Evolutionary conservation across 805 yeast genomes (phyloP), one percentile per base, ranked within the genome.

Genomic region (Yarrowia sp.): DNA sequence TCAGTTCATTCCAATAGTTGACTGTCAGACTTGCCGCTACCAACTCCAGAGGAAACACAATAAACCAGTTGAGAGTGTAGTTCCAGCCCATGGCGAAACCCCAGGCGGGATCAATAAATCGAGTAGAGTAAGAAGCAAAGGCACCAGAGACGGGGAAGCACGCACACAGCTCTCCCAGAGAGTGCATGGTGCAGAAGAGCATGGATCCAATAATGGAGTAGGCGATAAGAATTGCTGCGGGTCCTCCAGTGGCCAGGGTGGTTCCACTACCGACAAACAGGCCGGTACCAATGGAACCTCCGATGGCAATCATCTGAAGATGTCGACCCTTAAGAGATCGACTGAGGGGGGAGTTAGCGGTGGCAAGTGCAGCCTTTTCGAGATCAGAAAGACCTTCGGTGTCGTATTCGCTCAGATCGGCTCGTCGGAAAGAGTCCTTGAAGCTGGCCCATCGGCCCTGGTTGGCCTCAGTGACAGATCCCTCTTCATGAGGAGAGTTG

Each of bases 251-350:
- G 33, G 75, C 72, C 68, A 88, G 79, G 2, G 88, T 82, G 19
- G 78, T 75, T 41, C 90, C 91, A 14, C 85, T 78, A 69, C 92
- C 91, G 58, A 88, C 85, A 68, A 88, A 83, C 65, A 88, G 75
- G 73, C 93, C 92, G 2, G 91, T 86, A 68, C 93, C 93, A 59
- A 87, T 84, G 69, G 88, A 84, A 35, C 90, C 88, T 33, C 90
- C 90, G 44, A 88, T 81, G 41, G 91, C 87, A 69, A 88, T 87
- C 87, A 89, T 83, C 66, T 86, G 84, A 71, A 88, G 78, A 74
- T 88, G 92, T 71, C 91, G 79, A 7, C 79, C 69, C 67, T 74
- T 75, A 62, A 81, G 78, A 9, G 80, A 73, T 68, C 88, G 77
- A 36, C 80, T 75, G 74, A 81, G 72, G 2, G 82, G 83, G 2